Evolutionary conservation across 306 rosid genomes (phyloP).

Genomic region (Trifolium pratense): DNA sequence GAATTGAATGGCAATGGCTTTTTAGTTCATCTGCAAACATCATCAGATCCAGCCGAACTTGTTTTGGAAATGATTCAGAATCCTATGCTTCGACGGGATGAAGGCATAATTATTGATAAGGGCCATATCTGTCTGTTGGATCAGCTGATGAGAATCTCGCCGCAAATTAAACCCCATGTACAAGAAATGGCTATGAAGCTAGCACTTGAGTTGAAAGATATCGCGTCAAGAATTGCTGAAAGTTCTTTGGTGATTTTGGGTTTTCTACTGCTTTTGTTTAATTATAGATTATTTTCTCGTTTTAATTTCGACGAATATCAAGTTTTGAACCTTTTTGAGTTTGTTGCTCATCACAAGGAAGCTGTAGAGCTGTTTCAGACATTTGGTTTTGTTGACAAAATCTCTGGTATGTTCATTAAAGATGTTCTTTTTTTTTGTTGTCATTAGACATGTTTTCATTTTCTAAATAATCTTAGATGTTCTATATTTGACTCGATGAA

Average conservation of each 20-base stretch:
- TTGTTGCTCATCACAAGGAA: constrained; percentile 48
- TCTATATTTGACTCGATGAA: background rate
- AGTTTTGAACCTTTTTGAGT: constrained; percentile 55
- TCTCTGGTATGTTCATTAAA: constrained; percentile 53
- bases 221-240: constrained; percentile 36
- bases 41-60: constrained; percentile 57
- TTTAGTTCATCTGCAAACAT: constrained; percentile 42
- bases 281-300: constrained; percentile 51
- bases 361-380: constrained; percentile 47
- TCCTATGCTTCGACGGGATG: constrained; percentile 36
- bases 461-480: background rate
- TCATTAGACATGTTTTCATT: background rate
- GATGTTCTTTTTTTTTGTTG: background rate
- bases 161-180: constrained; percentile 47
- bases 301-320: constrained; percentile 44
- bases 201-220: constrained; percentile 53
- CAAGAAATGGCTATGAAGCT: constrained; percentile 57
- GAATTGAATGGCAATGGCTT: constrained; percentile 35
- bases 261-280: constrained; percentile 54
- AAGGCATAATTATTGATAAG: constrained; percentile 30
- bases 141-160: constrained; percentile 50
- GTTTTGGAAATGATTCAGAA: constrained; percentile 53
- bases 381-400: constrained; percentile 50
- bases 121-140: constrained; percentile 42
- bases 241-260: constrained; percentile 52